phyloP scores from a whole-genome alignment of 2,329 filamentous ascomycete species.

The Talaromyces amestolkiae region DNA sequence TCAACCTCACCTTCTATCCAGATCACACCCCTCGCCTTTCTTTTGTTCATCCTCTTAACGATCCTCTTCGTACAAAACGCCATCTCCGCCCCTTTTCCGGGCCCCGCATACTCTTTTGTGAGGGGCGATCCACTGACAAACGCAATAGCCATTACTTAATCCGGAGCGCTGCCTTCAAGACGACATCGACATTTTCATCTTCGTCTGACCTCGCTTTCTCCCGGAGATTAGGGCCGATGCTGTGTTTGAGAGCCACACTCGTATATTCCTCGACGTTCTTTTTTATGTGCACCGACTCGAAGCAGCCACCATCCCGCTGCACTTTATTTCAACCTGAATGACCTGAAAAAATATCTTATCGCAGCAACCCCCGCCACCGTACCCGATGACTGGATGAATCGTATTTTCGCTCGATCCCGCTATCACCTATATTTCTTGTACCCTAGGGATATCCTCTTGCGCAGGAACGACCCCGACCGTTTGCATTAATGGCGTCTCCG shows the following conservation, averaged over 20 bases:
- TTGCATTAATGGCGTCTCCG: slow-evolving; percentile 13
- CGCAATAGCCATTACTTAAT: slow-evolving; percentile 15
- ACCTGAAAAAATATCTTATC: slow-evolving; percentile 8
- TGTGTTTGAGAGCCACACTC: not conserved
- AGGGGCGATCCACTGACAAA: slow-evolving; percentile 12
- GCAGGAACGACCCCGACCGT: not conserved
- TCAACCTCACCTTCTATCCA: not conserved
- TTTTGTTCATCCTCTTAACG: not conserved
- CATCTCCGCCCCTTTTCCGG: slow-evolving; percentile 2
- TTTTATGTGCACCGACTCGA: not conserved
- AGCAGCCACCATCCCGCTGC: not conserved
- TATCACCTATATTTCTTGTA: not conserved
- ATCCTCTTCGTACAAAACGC: not conserved
- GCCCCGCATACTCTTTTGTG: slow-evolving; percentile 6
- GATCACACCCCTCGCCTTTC: not conserved
- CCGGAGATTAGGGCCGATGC: slow-evolving; percentile 12
- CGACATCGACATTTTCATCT: slow-evolving; percentile 9
- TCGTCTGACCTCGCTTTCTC: slow-evolving; percentile 1
- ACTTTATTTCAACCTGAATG: not conserved
- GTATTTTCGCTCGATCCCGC: not conserved
- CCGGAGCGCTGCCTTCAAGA: slow-evolving; percentile 5
- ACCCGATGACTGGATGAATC: slow-evolving; percentile 8
- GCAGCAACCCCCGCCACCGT: slow-evolving; percentile 9
- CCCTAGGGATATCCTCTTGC: not conserved
- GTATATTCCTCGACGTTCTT: not conserved